Percentiles rank a stretch among this genome's conserved stretches.
phyloP scores from a whole-genome alignment of 345 rosid species.

The Passiflora organensis region DNA sequence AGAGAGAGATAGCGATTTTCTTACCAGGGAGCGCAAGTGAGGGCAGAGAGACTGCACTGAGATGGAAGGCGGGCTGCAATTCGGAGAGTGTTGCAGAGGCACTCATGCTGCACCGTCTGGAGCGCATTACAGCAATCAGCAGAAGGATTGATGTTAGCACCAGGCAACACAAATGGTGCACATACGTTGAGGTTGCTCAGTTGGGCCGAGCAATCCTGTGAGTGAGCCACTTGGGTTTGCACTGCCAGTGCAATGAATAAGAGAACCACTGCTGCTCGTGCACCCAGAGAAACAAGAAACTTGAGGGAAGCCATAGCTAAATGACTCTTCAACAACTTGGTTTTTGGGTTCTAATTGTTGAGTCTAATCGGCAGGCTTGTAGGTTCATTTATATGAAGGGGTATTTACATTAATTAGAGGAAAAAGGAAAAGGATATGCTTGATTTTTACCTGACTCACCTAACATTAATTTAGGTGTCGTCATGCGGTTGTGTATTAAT shows the following conservation, averaged over 20 bases:
- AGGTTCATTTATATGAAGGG: no score
- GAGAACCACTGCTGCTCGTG: conserved; percentile 17
- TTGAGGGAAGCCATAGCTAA: conserved; percentile 17
- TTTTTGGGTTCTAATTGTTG: not conserved
- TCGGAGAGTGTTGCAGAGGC: conserved; percentile 78
- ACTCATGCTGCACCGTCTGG: conserved; percentile 49
- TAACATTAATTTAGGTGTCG: no score
- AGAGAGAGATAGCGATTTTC: no score
- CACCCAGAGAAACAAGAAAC: conserved; percentile 3
- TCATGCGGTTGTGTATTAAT: no score
- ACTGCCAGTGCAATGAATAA: conserved; percentile 22
- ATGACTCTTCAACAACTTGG: no score
- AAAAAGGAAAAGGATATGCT: no score
- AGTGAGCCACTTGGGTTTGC: conserved; percentile 26
- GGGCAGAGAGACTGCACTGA: conserved; percentile 58
- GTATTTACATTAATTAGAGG: no score
- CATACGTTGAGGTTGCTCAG: conserved; percentile 57
- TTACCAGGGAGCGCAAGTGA: conserved; percentile 30
- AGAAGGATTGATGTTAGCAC: conserved; percentile 39
- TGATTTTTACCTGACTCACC: no score
- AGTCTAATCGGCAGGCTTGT: no score
- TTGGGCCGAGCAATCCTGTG: conserved; percentile 54
- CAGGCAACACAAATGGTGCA: conserved; percentile 66
- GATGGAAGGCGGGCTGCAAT: conserved; percentile 69
- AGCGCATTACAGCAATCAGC: conserved; percentile 60